A percentile compares a stretch with the other conserved stretches of the same genome.
Evolutionary conservation across 2,329 filamentous ascomycete species (phyloP).

Genomic region (Aureobasidium sp.): DNA sequence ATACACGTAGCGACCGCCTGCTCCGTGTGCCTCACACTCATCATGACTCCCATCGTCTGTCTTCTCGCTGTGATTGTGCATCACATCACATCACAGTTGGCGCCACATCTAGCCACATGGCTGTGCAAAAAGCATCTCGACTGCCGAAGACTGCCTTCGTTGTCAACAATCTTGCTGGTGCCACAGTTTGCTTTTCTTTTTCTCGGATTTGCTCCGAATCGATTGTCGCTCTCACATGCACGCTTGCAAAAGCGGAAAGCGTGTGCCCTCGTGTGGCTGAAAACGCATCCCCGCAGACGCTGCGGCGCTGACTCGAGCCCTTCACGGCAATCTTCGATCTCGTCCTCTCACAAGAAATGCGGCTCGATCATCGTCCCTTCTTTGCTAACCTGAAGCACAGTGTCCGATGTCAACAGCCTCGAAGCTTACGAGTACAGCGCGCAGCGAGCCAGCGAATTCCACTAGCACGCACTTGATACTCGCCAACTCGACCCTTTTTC

Average conservation of each 20-base stretch:
- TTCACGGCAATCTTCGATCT: slow-evolving; percentile 9
- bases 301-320: slow-evolving; percentile 9
- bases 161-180: slow-evolving; percentile 3
- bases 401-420: slow-evolving; percentile 4
- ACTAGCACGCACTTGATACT: slow-evolving; percentile 3
- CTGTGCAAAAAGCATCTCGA: slow-evolving; percentile 3
- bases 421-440: slow-evolving; percentile 8
- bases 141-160: background rate
- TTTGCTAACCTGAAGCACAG: background rate
- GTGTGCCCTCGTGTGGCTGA: slow-evolving; percentile 12
- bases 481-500: background rate
- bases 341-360: background rate
- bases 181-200: slow-evolving; percentile 4
- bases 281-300: slow-evolving; percentile 10
- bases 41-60: background rate
- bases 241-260: slow-evolving; percentile 12
- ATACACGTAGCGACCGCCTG: background rate
- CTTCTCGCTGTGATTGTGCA: background rate
- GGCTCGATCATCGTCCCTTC: slow-evolving; percentile 3
- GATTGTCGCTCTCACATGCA: slow-evolving; percentile 12
- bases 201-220: background rate
- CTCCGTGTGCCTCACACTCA: background rate
- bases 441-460: background rate
- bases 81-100: background rate
- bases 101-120: slow-evolving; percentile 13